Percentiles rank a stretch among this genome's conserved stretches.
Evolutionary conservation across 2,329 filamentous ascomycete species (phyloP).

Genomic region (Incumbomyces lentus): DNA sequence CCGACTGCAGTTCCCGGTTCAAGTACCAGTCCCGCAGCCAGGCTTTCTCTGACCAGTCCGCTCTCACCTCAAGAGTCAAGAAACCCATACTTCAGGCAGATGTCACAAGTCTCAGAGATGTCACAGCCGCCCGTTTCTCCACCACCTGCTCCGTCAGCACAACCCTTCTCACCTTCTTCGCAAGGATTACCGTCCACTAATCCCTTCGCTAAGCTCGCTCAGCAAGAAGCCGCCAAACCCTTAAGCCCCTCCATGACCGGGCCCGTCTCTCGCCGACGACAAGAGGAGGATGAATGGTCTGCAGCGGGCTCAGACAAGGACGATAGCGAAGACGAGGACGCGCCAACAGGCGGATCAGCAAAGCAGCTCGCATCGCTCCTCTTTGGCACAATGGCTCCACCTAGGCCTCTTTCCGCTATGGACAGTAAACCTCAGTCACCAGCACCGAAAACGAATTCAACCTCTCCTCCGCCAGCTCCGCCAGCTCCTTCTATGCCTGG

Average conservation of each 20-base stretch:
- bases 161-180: conserved; percentile 27
- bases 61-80: conserved; percentile 62
- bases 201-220: conserved; percentile 80
- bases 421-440: conserved; percentile 38
- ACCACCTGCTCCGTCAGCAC: conserved; percentile 33
- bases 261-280: conserved; percentile 43
- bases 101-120: conserved; percentile 55
- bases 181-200: conserved; percentile 66
- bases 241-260: conserved; percentile 41
- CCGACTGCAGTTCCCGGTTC: conserved; percentile 23
- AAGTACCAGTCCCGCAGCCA: conserved; percentile 37
- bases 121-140: conserved; percentile 30
- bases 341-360: conserved; percentile 69
- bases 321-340: conserved; percentile 59
- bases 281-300: conserved; percentile 71
- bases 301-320: conserved; percentile 62
- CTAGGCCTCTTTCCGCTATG: conserved; percentile 73
- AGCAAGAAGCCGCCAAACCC: conserved; percentile 38
- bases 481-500: conserved; percentile 44
- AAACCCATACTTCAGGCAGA: conserved; percentile 90
- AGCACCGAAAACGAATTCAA: conserved; percentile 30
- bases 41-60: conserved; percentile 38
- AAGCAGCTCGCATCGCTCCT: conserved; percentile 89
- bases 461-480: conserved; percentile 22
- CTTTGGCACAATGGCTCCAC: conserved; percentile 94